phyloP scores from a whole-genome alignment of 441 rosid genomes.

The Kokia cookei region DNA sequence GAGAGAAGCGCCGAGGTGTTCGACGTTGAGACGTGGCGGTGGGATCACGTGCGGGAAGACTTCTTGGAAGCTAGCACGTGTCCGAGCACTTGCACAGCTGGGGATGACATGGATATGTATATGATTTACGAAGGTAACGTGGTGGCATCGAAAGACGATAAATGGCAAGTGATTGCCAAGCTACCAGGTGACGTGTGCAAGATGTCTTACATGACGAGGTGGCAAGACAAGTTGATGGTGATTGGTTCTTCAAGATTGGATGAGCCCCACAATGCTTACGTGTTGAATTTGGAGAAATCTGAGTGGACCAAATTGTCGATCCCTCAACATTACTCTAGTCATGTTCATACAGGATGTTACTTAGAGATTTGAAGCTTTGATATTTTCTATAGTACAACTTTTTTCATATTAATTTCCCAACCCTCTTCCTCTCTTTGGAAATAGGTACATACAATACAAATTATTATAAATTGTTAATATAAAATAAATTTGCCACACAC shows the following conservation, averaged over 20 bases:
- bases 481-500: no score
- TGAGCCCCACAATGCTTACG: slow-evolving; percentile 28
- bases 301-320: slow-evolving; percentile 42
- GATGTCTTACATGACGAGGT: slow-evolving; percentile 22
- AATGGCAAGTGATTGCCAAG: slow-evolving; percentile 38
- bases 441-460: no score
- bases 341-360: slow-evolving; percentile 51
- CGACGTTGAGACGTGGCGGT: slow-evolving; percentile 27
- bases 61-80: slow-evolving; percentile 21
- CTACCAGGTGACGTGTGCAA: slow-evolving; percentile 40
- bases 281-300: slow-evolving; percentile 29
- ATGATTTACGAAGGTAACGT: slow-evolving; percentile 31
- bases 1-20: slow-evolving; percentile 38
- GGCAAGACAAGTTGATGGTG: slow-evolving; percentile 38
- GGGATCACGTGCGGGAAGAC: slow-evolving; percentile 31
- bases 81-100: slow-evolving; percentile 29
- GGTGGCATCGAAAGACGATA: slow-evolving; percentile 1
- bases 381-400: background rate
- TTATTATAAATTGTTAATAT: no score
- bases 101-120: slow-evolving; percentile 17
- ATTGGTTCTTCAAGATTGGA: slow-evolving; percentile 38
- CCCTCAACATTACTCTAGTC: slow-evolving; percentile 24
- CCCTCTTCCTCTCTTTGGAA: no score
- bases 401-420: no score
- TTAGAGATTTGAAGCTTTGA: slow-evolving; percentile 31